Percentiles rank a stretch among this genome's conserved stretches.
Conservation (phyloP, 2,329 filamentous ascomycete species). For the Hawksworthiomyces lignivorus region DNA sequence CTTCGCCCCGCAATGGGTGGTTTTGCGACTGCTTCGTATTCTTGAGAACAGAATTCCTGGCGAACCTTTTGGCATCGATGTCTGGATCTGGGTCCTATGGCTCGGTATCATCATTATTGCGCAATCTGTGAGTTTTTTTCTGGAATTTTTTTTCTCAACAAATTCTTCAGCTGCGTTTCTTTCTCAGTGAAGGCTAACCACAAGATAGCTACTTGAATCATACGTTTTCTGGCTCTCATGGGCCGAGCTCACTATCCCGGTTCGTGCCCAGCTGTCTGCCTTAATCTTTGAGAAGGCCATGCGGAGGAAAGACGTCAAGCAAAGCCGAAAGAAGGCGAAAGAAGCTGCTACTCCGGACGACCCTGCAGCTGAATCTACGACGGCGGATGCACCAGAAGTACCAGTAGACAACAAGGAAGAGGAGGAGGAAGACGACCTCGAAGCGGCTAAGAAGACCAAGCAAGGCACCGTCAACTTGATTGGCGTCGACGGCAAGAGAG, state of each 20-base stretch:
- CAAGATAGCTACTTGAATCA: constrained; percentile 48
- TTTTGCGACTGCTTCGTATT: constrained; percentile 56
- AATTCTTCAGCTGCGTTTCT: no score
- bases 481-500: constrained; percentile 64
- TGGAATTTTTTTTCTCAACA: no score
- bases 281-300: constrained; percentile 72
- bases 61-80: constrained; percentile 38
- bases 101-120: constrained; percentile 54
- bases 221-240: constrained; percentile 62
- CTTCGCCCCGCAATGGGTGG: constrained; percentile 63
- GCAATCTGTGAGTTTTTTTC: constrained; percentile 26
- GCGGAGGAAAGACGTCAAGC: constrained; percentile 69
- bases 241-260: constrained; percentile 54
- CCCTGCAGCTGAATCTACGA: constrained; percentile 20
- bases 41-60: constrained; percentile 49
- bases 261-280: constrained; percentile 62
- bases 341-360: constrained; percentile 17
- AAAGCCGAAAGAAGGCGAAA: constrained; percentile 40
- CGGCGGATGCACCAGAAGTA: constrained; percentile 24
- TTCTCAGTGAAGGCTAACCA: constrained; percentile 21
- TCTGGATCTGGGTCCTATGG: constrained; percentile 61
- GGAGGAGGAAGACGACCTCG: constrained; percentile 40
- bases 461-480: constrained; percentile 73
- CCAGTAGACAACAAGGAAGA: constrained; percentile 29
- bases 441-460: constrained; percentile 41